phyloP scores from a whole-genome alignment of 805 yeast genomes.

The Metschnikowia baotianmanensis region DNA sequence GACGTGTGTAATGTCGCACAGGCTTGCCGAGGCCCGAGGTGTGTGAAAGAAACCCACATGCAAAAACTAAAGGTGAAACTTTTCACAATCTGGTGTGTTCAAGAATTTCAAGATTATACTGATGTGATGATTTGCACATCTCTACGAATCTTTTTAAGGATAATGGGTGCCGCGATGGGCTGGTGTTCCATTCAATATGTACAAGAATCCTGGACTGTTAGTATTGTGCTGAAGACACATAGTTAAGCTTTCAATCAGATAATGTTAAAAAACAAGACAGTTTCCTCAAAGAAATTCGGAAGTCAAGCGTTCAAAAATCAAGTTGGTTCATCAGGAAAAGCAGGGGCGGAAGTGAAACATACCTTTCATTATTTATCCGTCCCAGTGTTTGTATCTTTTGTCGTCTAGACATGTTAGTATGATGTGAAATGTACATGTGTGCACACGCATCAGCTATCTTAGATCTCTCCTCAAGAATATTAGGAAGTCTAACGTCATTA shows the following conservation, averaged over 20 bases:
- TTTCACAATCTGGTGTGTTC: no score
- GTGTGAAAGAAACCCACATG: no score
- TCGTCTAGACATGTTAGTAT: constrained; percentile 9
- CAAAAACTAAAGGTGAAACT: no score
- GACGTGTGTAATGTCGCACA: no score
- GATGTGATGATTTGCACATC: no score
- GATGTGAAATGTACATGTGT: background rate
- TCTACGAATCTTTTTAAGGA: no score
- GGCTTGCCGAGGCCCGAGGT: no score
- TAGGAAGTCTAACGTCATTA: constrained; percentile 45
- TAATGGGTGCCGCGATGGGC: constrained; percentile 5
- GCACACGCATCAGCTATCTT: constrained; percentile 25
- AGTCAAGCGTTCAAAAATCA: constrained; percentile 31
- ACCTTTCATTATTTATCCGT: constrained; percentile 10
- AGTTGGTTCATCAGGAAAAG: constrained; percentile 24
- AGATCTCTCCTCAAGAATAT: constrained; percentile 34
- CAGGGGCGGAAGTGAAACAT: constrained; percentile 8
- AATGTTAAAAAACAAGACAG: constrained; percentile 18
- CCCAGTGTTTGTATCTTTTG: constrained; percentile 4
- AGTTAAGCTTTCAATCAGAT: constrained; percentile 14
- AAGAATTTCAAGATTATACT: no score
- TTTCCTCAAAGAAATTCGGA: constrained; percentile 27
- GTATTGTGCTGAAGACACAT: constrained; percentile 3
- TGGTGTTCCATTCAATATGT: constrained; percentile 7
- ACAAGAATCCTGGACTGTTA: constrained; percentile 13